phyloP scores from a whole-genome alignment of 495 filamentous ascomycete species.

The Penicillium coprophilum region DNA sequence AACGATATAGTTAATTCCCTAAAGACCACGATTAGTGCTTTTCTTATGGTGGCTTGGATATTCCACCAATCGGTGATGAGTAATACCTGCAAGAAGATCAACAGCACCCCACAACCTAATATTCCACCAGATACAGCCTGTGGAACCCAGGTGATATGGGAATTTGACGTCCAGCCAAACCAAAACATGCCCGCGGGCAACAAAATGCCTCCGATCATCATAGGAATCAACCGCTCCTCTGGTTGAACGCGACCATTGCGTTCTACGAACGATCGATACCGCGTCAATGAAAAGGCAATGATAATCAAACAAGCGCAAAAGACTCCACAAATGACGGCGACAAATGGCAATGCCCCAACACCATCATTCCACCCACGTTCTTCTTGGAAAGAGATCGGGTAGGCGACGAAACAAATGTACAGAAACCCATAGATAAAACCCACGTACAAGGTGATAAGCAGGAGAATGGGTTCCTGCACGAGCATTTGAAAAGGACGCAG shows the following conservation, averaged over 20 bases:
- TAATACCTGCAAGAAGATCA: constrained; percentile 40
- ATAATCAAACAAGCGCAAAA: constrained; percentile 48
- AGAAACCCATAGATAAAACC: constrained; percentile 39
- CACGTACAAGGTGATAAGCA: constrained; percentile 39
- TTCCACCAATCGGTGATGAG: background rate
- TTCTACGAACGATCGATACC: constrained; percentile 21
- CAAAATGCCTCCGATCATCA: constrained; percentile 50
- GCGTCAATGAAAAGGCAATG: constrained; percentile 45
- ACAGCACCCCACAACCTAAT: constrained; percentile 43
- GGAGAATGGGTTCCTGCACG: constrained; percentile 38
- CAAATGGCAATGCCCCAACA: constrained; percentile 51
- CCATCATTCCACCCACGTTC: constrained; percentile 46
- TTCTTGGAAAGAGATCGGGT: constrained; percentile 51
- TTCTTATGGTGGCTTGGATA: background rate
- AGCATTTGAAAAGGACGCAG: constrained; percentile 34
- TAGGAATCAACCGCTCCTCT: constrained; percentile 51
- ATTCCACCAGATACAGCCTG: constrained; percentile 38
- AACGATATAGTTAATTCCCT: constrained; percentile 54
- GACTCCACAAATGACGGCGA: constrained; percentile 53
- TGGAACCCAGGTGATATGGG: constrained; percentile 34
- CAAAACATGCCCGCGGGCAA: constrained; percentile 56
- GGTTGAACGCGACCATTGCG: constrained; percentile 35
- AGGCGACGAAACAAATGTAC: constrained; percentile 52
- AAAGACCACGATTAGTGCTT: background rate
- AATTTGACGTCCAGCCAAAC: constrained; percentile 54